phyloP scores from a whole-genome alignment of 257 asterid species.

The Nicotiana benthamiana region DNA sequence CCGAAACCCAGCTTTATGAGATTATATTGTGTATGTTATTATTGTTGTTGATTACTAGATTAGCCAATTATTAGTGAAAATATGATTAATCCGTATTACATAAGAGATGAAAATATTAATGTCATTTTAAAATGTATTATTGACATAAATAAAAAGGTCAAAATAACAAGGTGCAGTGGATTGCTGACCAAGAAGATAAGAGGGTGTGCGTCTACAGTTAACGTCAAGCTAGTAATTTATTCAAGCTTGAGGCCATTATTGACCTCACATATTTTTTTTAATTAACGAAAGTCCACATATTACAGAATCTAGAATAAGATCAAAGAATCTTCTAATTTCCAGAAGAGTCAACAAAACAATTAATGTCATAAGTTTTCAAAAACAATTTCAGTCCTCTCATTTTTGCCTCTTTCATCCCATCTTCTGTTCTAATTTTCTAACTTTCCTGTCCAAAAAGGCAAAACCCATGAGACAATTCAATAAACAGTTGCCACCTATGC shows the following conservation, averaged over 20 bases:
- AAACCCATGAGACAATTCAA: not conserved
- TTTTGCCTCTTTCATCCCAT: not conserved
- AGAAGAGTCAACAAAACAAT: not conserved
- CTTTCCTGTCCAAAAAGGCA: not conserved
- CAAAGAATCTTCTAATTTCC: not conserved
- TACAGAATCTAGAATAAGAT: not conserved
- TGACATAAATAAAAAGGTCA: too few relatives aligned
- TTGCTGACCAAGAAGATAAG: not conserved
- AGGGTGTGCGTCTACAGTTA: not conserved
- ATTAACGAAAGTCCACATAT: not conserved
- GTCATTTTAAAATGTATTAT: too few relatives aligned
- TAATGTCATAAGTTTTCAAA: not conserved
- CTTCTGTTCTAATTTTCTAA: not conserved
- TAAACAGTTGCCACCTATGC: not conserved
- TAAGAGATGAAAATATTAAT: too few relatives aligned
- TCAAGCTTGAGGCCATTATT: not conserved
- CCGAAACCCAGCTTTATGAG: too few relatives aligned
- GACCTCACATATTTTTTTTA: not conserved
- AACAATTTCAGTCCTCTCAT: not conserved
- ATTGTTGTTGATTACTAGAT: not conserved
- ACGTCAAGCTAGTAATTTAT: not conserved
- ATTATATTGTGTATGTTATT: too few relatives aligned
- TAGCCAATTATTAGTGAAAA: not conserved
- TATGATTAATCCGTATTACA: too few relatives aligned
- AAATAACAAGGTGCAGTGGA: too few relatives aligned